A percentile compares a stretch with the other conserved stretches of the same genome.
Conservation (phyloP, 2,329 filamentous ascomycete species). For the Falciphora oryzae region DNA sequence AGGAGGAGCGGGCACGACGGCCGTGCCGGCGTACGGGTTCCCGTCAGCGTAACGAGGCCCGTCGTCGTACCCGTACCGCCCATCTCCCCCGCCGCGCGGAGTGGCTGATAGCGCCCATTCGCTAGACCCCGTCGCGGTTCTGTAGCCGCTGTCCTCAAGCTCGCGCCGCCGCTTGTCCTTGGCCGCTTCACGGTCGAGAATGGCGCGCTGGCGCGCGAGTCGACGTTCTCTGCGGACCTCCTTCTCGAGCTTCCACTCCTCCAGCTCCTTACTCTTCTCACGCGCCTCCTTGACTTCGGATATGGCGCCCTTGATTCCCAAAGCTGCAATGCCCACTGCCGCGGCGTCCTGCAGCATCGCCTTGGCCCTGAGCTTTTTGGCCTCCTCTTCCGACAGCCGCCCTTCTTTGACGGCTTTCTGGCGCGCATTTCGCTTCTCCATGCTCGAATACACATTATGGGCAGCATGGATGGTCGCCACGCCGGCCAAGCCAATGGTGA, state of each 20-base stretch:
- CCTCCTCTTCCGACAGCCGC: conserved; percentile 42
- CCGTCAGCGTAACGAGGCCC: conserved; percentile 41
- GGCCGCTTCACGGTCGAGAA: conserved; percentile 4
- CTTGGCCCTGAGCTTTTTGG: conserved; percentile 51
- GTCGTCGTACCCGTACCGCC: conserved; percentile 27
- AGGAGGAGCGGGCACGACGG: conserved; percentile 36
- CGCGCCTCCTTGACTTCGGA: conserved; percentile 51
- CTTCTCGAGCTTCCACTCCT: conserved; percentile 44
- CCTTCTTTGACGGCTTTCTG: conserved; percentile 50
- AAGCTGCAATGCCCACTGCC: conserved; percentile 51
- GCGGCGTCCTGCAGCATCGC: conserved; percentile 52
- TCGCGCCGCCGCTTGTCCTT: conserved; percentile 1
- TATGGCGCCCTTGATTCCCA: conserved; percentile 52
- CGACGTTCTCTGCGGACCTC: conserved; percentile 40
- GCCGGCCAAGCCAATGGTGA: conserved; percentile 50
- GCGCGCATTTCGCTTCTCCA: conserved; percentile 49
- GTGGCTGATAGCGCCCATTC: conserved; percentile 38
- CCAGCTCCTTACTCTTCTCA: conserved; percentile 42
- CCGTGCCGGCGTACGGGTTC: conserved; percentile 34
- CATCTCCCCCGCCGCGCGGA: conserved; percentile 26
- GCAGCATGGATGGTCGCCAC: conserved; percentile 57
- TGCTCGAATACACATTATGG: conserved; percentile 52
- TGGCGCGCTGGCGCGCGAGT: conserved; percentile 26
- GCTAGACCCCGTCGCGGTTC: conserved; percentile 35
- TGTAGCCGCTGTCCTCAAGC: conserved; percentile 15